Percentiles rank a stretch among this genome's conserved stretches.
These are phyloP conservation scores for Scedosporium aurantiacum DNA, from an alignment of 2,329 filamentous ascomycete species.

Conservation along the genomic window DNA sequence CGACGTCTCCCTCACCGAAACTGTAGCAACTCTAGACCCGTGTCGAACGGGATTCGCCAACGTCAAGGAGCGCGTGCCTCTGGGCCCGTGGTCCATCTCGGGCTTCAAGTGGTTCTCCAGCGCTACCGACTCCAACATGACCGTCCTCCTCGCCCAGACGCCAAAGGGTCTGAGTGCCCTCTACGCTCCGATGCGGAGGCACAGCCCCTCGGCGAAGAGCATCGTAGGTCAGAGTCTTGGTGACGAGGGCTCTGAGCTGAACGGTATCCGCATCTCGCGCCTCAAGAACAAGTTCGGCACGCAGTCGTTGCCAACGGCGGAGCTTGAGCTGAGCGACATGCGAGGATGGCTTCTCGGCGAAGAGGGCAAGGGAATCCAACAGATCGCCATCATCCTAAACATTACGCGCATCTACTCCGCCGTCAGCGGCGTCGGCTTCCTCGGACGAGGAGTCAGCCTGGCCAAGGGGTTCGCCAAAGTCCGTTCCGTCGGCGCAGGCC, in stretches of 20 bases:
- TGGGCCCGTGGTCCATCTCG: slow-evolving; percentile 49
- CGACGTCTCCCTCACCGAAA: slow-evolving; percentile 57
- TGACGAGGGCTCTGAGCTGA: slow-evolving; percentile 34
- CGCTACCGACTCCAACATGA: slow-evolving; percentile 31
- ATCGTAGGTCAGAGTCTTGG: slow-evolving; percentile 12
- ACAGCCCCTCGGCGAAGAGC: slow-evolving; percentile 21
- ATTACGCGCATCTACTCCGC: slow-evolving; percentile 52
- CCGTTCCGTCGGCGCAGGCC: slow-evolving; percentile 32
- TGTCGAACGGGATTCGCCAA: slow-evolving; percentile 39
- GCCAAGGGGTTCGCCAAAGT: slow-evolving; percentile 47
- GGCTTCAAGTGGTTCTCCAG: slow-evolving; percentile 55
- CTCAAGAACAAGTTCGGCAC: slow-evolving; percentile 67
- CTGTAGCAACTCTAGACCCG: slow-evolving; percentile 31
- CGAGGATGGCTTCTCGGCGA: slow-evolving; percentile 55
- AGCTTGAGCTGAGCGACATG: slow-evolving; percentile 54
- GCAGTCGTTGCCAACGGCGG: slow-evolving; percentile 57
- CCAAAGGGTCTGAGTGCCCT: slow-evolving; percentile 47
- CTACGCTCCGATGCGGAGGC: slow-evolving; percentile 48
- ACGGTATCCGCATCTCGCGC: slow-evolving; percentile 57
- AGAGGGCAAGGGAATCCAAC: slow-evolving; percentile 54
- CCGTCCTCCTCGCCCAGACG: slow-evolving; percentile 48
- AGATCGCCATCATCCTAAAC: slow-evolving; percentile 58
- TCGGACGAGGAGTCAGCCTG: slow-evolving; percentile 45
- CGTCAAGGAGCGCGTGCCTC: slow-evolving; percentile 46
- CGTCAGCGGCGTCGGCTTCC: slow-evolving; percentile 38